These are phyloP conservation scores for Moelleriella libera DNA, from an alignment of 2,329 filamentous ascomycete genomes.

Conservation along the genomic window DNA sequence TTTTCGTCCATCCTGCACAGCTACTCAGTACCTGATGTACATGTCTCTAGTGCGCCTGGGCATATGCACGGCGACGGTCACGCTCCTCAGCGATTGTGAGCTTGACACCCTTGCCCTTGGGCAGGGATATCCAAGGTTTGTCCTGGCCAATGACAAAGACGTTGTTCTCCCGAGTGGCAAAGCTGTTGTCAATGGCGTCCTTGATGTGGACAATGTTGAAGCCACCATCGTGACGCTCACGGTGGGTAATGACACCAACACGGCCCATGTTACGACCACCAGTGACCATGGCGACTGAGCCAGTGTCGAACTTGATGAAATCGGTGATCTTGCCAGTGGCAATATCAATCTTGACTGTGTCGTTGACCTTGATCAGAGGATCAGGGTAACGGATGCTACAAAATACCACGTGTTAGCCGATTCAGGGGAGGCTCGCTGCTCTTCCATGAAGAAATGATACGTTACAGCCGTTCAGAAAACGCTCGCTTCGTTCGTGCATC, in stretches of 20 bases:
- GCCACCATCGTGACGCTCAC: slow-evolving; percentile 98
- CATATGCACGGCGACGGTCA: slow-evolving; percentile 76
- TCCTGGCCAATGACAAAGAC: slow-evolving; percentile 98
- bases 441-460: slow-evolving; percentile 27
- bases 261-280: slow-evolving; percentile 99
- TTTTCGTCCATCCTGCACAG: no score
- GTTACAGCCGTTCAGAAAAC: slow-evolving; percentile 39
- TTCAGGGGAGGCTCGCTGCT: slow-evolving; percentile 5
- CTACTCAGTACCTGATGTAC: no score
- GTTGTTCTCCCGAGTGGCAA: slow-evolving; percentile 98
- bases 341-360: slow-evolving; percentile 98
- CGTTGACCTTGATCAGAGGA: slow-evolving; percentile 97
- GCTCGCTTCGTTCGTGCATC: background rate
- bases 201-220: slow-evolving; percentile 99
- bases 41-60: slow-evolving; percentile 38
- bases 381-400: slow-evolving; percentile 97
- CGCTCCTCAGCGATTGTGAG: slow-evolving; percentile 97
- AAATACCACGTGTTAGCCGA: slow-evolving; percentile 19
- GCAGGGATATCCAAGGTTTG: slow-evolving; percentile 98
- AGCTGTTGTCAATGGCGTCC: slow-evolving; percentile 99
- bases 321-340: slow-evolving; percentile 95
- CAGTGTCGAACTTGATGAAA: slow-evolving; percentile 98
- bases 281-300: slow-evolving; percentile 94
- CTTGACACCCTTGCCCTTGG: slow-evolving; percentile 99
- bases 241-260: slow-evolving; percentile 99